Base-by-base conservation (phyloP, 2,329 filamentous ascomycete genomes). In the Aspergillus chevalieri region DNA sequence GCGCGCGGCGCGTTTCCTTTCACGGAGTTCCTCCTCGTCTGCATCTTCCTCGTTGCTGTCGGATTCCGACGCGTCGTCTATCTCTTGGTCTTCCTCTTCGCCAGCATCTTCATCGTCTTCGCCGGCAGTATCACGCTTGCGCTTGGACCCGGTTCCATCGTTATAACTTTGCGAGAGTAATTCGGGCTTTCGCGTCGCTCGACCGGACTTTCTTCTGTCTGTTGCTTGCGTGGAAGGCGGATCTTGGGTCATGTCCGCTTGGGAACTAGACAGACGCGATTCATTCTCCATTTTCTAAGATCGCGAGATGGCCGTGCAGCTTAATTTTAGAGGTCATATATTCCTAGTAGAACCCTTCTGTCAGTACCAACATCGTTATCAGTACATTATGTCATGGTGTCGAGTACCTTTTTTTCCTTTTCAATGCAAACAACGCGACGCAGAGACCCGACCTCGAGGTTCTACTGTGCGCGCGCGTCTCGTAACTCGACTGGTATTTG, bases 21-120 rank as follows among this genome's bases (percentile, higher is more conserved):
- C 75, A 51, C 70, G 69, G 17, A 75, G 46, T 62, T 78, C 76
- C 56, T 79, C 77, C 58, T 78, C 76, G 43, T 74, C 73, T 14
- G 75, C 67, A 14, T 68, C 65, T 12, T 65, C 63, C 15, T 71
- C 66, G 4, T 70, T 66, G 44, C 65, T 70, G 39, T 73, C 72
- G 2, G 67, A 64, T 30, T 69, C 68, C 1, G 65, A 65, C 46
- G 57, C 64, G 52, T 65, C 62, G 36, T 66, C 64, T 12, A 65
- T 58, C 7, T 59, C 58, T 12, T 61, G 53, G 36, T 62, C 59
- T 5, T 60, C 57, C 14, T 57, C 57, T 26, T 61, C 56, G 36
- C 64, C 62, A 38, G 60, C 62, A 22, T 68, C 64, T 9, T 71
- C 66, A 12, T 68, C 63, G 5, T 67, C 65, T 12, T 69, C 64